phyloP scores from a whole-genome alignment of 331 rosid species.

The Rosa hybrid region DNA sequence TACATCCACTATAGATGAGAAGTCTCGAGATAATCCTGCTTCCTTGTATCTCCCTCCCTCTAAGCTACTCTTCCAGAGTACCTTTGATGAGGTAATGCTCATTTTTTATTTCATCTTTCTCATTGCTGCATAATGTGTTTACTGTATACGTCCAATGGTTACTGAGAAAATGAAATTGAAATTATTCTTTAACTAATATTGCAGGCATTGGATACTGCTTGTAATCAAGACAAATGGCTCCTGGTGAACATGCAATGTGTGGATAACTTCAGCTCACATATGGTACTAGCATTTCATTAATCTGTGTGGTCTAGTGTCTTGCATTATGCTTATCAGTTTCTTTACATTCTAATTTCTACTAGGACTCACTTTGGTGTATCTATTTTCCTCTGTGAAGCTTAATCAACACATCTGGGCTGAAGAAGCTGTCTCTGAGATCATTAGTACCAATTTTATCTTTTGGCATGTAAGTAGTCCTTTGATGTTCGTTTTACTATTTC shows the following conservation, averaged over 20 bases:
- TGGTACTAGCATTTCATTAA: neutral
- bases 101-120: neutral
- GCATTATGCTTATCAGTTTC: neutral
- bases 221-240: slow-evolving; percentile 77
- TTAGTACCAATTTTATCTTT: slow-evolving; percentile 71
- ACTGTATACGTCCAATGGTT: neutral
- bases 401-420: slow-evolving; percentile 91
- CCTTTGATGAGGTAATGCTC: slow-evolving; percentile 73
- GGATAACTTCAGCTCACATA: slow-evolving; percentile 88
- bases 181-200: slow-evolving; percentile 3
- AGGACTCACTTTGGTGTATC: neutral
- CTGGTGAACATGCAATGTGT: slow-evolving; percentile 83
- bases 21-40: slow-evolving; percentile 26
- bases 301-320: neutral
- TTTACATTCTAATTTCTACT: neutral
- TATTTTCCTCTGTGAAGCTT: slow-evolving; percentile 57
- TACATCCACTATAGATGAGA: too few species aligned
- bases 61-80: slow-evolving; percentile 73
- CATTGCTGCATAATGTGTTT: neutral
- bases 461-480: slow-evolving; percentile 62
- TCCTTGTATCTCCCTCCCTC: slow-evolving; percentile 90
- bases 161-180: neutral
- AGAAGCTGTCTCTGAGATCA: slow-evolving; percentile 89
- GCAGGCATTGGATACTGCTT: slow-evolving; percentile 79
- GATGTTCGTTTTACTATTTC: neutral